Conservation (phyloP, 78 protist genomes). For the Polysphondylium violaceum region DNA sequence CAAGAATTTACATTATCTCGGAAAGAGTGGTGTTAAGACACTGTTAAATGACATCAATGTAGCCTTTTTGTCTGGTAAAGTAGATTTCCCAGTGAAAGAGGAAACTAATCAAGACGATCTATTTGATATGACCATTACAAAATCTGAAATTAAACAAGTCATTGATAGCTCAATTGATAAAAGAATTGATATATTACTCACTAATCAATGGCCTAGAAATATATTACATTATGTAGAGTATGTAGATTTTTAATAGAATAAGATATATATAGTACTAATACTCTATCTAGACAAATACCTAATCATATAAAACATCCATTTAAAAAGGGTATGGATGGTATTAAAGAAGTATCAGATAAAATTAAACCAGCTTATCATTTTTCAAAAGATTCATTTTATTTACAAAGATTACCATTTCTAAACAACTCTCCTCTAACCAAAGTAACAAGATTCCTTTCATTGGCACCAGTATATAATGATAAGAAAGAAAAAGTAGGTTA, state of each 20-base stretch:
- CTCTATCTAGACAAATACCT: not conserved
- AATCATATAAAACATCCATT: conserved; percentile 18
- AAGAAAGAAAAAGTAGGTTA: conserved; percentile 28
- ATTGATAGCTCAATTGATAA: not conserved
- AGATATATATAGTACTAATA: not conserved
- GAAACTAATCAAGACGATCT: not conserved
- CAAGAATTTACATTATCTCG: conserved; percentile 26
- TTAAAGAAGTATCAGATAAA: conserved; percentile 14
- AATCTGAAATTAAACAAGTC: conserved; percentile 1
- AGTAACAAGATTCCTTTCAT: conserved; percentile 46
- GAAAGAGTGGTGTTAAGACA: conserved; percentile 55
- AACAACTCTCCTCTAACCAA: not conserved
- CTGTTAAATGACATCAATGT: conserved; percentile 17
- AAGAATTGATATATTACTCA: conserved; percentile 60
- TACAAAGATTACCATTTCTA: conserved; percentile 45
- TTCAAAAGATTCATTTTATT: conserved; percentile 51
- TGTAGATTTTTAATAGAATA: not conserved
- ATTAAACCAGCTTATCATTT: conserved; percentile 56
- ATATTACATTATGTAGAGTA: conserved; percentile 19
- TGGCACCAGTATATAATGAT: conserved; percentile 63
- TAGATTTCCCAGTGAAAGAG: conserved; percentile 20
- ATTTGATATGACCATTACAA: conserved; percentile 6
- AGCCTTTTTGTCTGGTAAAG: conserved; percentile 70
- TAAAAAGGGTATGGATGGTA: conserved; percentile 48
- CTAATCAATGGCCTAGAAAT: conserved; percentile 78